A percentile compares a stretch with the other conserved stretches of the same genome.
These are phyloP conservation scores for Boletus rubroflammeus DNA, from an alignment of 768 basidiomycete species.

Conservation along the genomic window DNA sequence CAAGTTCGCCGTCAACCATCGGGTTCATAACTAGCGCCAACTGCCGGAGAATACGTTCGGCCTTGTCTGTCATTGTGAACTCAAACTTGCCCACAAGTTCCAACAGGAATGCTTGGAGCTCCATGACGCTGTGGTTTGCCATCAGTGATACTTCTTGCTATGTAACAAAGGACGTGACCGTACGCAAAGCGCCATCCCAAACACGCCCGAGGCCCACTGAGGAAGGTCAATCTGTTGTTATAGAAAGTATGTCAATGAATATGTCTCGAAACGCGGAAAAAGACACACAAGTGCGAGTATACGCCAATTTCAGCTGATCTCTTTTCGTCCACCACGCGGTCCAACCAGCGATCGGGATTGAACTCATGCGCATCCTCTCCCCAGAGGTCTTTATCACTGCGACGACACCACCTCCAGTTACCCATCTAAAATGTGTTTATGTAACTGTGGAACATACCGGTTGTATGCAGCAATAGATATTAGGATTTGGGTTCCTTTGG, in stretches of 20 bases:
- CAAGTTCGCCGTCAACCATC: slow-evolving; percentile 31
- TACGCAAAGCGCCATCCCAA: slow-evolving; percentile 32
- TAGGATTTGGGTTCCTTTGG: slow-evolving; percentile 48
- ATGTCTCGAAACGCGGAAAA: not conserved
- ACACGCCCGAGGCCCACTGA: slow-evolving; percentile 17
- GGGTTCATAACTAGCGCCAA: slow-evolving; percentile 31
- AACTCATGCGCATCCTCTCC: slow-evolving; percentile 28
- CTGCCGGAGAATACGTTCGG: slow-evolving; percentile 29
- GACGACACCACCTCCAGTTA: not conserved
- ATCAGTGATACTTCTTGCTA: not conserved
- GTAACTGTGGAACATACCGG: slow-evolving; percentile 35
- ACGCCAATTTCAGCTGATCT: slow-evolving; percentile 14
- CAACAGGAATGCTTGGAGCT: slow-evolving; percentile 53
- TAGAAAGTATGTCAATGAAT: not conserved
- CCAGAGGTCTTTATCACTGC: slow-evolving; percentile 26
- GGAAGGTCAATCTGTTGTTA: slow-evolving; percentile 19
- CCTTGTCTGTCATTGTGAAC: slow-evolving; percentile 35
- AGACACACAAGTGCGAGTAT: slow-evolving; percentile 11
- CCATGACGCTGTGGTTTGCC: slow-evolving; percentile 32
- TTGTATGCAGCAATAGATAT: slow-evolving; percentile 54
- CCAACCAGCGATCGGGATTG: slow-evolving; percentile 14
- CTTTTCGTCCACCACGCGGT: not conserved
- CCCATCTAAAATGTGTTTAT: no score
- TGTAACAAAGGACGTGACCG: not conserved
- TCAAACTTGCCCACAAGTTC: slow-evolving; percentile 53